Evolutionary conservation across 345 rosid genomes (phyloP).

Genomic region (Mallotus nudiflorus): DNA sequence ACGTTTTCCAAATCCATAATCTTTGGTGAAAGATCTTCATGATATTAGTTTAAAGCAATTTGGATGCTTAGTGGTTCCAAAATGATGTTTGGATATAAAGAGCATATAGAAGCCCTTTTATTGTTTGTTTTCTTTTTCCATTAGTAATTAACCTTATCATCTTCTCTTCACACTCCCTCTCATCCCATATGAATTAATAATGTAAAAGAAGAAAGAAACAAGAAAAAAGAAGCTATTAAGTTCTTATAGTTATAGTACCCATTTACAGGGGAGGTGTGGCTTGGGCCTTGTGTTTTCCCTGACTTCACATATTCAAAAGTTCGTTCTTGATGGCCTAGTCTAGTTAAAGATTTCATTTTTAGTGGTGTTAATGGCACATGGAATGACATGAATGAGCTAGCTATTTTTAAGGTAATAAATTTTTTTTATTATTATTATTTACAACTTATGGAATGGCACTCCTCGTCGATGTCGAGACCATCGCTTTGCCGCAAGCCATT

Average conservation of each 20-base stretch:
- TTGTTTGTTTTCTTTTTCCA: slow-evolving; percentile 38
- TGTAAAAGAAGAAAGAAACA: neutral
- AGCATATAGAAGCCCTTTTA: slow-evolving; percentile 62
- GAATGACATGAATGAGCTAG: slow-evolving; percentile 98
- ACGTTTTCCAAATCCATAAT: no score
- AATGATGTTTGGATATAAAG: slow-evolving; percentile 64
- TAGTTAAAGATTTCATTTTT: slow-evolving; percentile 70
- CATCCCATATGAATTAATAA: no score
- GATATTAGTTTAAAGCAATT: slow-evolving; percentile 82
- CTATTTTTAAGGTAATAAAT: slow-evolving; percentile 69
- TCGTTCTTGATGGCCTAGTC: slow-evolving; percentile 86
- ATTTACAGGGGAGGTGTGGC: slow-evolving; percentile 89
- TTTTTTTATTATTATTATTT: slow-evolving; percentile 6
- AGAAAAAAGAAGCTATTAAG: no score
- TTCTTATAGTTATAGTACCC: slow-evolving; percentile 14
- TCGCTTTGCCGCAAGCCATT: no score
- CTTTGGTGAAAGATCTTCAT: no score
- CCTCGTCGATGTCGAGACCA: no score
- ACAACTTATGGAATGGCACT: neutral
- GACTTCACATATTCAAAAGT: slow-evolving; percentile 75
- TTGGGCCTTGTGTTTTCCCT: slow-evolving; percentile 89
- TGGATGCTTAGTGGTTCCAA: slow-evolving; percentile 89
- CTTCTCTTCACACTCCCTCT: no score
- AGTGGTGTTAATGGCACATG: slow-evolving; percentile 96
- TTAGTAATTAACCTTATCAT: slow-evolving; percentile 1